Percentiles rank a stretch among this genome's conserved stretches.
These are phyloP conservation scores for Chytridiales sp. DNA, from an alignment of 371 early-diverging fungal genomes.

Conservation along the genomic window DNA sequence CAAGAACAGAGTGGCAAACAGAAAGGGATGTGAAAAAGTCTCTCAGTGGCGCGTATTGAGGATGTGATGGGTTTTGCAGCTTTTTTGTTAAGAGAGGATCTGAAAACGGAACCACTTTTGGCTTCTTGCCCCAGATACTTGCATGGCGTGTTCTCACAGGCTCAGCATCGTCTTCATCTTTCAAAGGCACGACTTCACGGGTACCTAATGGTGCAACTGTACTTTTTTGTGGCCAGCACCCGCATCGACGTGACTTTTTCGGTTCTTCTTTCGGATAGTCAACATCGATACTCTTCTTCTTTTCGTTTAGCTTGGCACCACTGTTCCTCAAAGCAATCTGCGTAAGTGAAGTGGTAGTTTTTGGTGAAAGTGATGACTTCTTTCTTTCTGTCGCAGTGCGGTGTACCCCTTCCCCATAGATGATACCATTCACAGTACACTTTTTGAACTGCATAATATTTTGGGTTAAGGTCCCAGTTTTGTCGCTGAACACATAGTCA, in stretches of 20 bases:
- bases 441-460: slow-evolving; percentile 73
- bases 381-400: neutral
- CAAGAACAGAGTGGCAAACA: slow-evolving; percentile 89
- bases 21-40: slow-evolving; percentile 82
- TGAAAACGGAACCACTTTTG: slow-evolving; percentile 25
- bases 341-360: neutral
- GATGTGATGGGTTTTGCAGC: slow-evolving; percentile 2
- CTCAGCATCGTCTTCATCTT: too few relatives aligned
- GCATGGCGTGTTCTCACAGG: too few relatives aligned
- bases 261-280: too few relatives aligned
- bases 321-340: too few relatives aligned
- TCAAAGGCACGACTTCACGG: too few relatives aligned
- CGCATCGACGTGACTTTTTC: too few relatives aligned
- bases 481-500: slow-evolving; percentile 97
- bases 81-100: slow-evolving; percentile 22
- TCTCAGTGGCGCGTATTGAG: slow-evolving; percentile 39
- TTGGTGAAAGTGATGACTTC: too few relatives aligned
- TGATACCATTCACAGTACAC: slow-evolving; percentile 80
- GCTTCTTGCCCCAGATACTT: too few relatives aligned
- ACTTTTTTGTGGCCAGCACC: too few relatives aligned
- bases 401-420: slow-evolving; percentile 58
- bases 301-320: too few relatives aligned
- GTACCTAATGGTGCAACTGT: too few relatives aligned
- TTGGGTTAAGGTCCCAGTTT: slow-evolving; percentile 78
- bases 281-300: too few relatives aligned